Conservation (phyloP, 306 rosid species). For the Dalbergia oliveri region DNA sequence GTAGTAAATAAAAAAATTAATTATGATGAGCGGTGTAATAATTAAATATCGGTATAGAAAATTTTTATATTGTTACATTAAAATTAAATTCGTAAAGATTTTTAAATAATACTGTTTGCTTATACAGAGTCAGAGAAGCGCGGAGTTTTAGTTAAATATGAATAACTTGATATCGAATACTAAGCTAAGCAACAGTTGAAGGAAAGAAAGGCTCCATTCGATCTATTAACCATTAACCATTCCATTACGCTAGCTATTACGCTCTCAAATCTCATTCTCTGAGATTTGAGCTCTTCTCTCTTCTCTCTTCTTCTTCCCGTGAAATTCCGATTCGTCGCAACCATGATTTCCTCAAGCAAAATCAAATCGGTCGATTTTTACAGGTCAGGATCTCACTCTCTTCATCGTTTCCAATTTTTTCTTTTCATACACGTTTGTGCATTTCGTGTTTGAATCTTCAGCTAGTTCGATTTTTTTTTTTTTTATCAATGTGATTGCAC, state of each 20-base stretch:
- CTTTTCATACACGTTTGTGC: background rate
- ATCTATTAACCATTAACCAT: conserved; percentile 43
- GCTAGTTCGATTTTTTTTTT: background rate
- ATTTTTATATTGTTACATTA: too few species aligned
- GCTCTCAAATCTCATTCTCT: conserved; percentile 38
- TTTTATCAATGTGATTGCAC: background rate
- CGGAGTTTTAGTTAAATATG: background rate
- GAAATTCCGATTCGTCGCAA: conserved; percentile 36
- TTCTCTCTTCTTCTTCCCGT: background rate
- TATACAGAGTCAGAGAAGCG: background rate
- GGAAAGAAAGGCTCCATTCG: conserved; percentile 25
- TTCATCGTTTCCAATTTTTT: background rate
- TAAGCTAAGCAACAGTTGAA: conserved; percentile 27
- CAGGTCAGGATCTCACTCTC: conserved; percentile 71
- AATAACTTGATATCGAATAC: conserved; percentile 7
- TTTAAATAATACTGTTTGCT: too few species aligned
- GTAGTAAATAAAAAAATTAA: too few species aligned
- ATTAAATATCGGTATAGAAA: too few species aligned
- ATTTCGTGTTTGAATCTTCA: conserved; percentile 38
- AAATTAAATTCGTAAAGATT: too few species aligned
- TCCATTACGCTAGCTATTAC: background rate
- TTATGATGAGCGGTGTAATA: too few species aligned
- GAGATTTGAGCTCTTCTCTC: conserved; percentile 50
- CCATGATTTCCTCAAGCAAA: conserved; percentile 82
- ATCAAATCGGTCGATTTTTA: conserved; percentile 96